Conservation (phyloP, 2,329 filamentous ascomycete genomes). For the Aspergillus ochraceus region DNA sequence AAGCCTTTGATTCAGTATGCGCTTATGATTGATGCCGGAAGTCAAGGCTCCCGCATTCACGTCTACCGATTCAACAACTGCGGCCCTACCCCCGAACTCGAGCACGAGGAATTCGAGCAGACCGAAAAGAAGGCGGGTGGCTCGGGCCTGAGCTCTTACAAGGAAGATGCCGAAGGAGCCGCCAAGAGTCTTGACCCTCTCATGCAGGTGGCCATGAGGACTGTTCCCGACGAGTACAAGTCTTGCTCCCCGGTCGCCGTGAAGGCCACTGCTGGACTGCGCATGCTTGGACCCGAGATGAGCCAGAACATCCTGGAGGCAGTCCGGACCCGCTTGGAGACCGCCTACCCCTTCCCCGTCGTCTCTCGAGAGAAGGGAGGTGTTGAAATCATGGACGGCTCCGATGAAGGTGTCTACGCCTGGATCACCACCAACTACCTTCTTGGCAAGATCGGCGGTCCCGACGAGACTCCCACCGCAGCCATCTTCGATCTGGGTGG, state of each 20-base stretch:
- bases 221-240: constrained; percentile 84
- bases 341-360: constrained; percentile 89
- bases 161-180: constrained; percentile 79
- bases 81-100: constrained; percentile 88
- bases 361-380: constrained; percentile 82
- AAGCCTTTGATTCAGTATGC: constrained; percentile 97
- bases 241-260: constrained; percentile 94
- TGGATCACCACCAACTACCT: constrained; percentile 99
- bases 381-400: constrained; percentile 95
- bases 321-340: constrained; percentile 81
- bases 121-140: constrained; percentile 81
- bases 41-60: constrained; percentile 96
- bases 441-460: constrained; percentile 92
- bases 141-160: constrained; percentile 80
- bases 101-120: constrained; percentile 90
- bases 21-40: constrained; percentile 97
- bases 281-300: constrained; percentile 78
- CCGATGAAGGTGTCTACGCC: constrained; percentile 94
- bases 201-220: constrained; percentile 79
- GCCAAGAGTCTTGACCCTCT: constrained; percentile 86
- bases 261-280: constrained; percentile 92
- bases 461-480: constrained; percentile 85
- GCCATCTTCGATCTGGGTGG: constrained; percentile 95
- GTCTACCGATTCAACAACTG: constrained; percentile 99
- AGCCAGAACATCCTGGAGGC: constrained; percentile 82